Evolutionary conservation across 805 yeast species (phyloP).

Genomic region (Isabelozyma gotoi): DNA sequence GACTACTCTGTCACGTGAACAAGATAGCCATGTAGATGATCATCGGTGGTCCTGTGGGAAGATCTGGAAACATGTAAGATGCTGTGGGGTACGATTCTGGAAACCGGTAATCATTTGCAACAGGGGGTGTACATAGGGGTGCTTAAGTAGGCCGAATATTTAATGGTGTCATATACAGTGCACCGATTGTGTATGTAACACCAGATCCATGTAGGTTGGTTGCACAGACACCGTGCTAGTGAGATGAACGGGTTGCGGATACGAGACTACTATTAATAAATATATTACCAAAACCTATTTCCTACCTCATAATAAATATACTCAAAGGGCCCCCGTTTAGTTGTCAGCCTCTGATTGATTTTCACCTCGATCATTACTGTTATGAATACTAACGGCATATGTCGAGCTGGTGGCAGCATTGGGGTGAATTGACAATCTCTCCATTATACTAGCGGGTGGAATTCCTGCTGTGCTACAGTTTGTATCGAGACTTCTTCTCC

Average conservation of each 20-base stretch:
- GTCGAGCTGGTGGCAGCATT: slow-evolving; percentile 24
- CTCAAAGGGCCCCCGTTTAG: background rate
- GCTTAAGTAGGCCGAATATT: too few relatives aligned
- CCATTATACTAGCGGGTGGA: slow-evolving; percentile 72
- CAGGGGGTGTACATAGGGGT: too few relatives aligned
- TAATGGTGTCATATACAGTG: too few relatives aligned
- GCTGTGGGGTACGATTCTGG: too few relatives aligned
- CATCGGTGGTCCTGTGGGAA: too few relatives aligned
- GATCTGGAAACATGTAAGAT: too few relatives aligned
- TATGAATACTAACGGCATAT: background rate
- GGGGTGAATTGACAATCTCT: slow-evolving; percentile 42
- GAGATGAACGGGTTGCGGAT: too few relatives aligned
- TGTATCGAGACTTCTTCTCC: slow-evolving; percentile 47
- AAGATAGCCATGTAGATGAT: background rate
- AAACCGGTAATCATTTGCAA: too few relatives aligned
- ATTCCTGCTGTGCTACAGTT: slow-evolving; percentile 69
- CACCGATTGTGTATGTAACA: too few relatives aligned
- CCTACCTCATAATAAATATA: background rate
- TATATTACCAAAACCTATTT: background rate
- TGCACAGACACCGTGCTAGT: too few relatives aligned
- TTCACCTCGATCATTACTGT: background rate
- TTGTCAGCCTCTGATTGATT: background rate
- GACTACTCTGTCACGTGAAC: background rate
- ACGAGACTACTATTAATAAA: background rate
- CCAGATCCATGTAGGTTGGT: too few relatives aligned